Base-by-base conservation (phyloP, 2,329 filamentous ascomycete species). In the Microcera coccophila region DNA sequence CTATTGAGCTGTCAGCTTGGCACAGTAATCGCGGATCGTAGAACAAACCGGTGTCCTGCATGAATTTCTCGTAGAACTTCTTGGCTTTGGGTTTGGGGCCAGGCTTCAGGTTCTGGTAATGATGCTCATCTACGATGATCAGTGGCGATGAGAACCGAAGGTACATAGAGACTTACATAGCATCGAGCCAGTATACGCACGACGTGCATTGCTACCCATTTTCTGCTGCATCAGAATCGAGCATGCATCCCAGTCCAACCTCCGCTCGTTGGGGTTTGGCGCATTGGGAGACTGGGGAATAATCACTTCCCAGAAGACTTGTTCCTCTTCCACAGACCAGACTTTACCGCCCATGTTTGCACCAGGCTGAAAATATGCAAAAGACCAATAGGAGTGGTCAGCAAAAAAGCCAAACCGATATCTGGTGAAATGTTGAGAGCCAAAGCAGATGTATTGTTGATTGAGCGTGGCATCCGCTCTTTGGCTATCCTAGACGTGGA, bases 341-440 rank as follows among this genome's bases (percentile, higher is more conserved):
- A 69, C 60, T 47, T 70, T 76, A 18, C 74, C 75, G 4, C 70
- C 73, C 74, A 79, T 76, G 18, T 19, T 66, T n/a, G n/a, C n/a
- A n/a, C n/a, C n/a, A n/a, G n/a, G n/a, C n/a, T n/a, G n/a, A n/a
- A n/a, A n/a, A n/a, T n/a, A n/a, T n/a, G n/a, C n/a, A n/a, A n/a
- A n/a, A n/a, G n/a, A n/a, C n/a, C n/a, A n/a, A n/a, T n/a, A n/a
- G n/a, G n/a, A n/a, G n/a, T n/a, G n/a, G n/a, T n/a, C n/a, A n/a
- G n/a, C n/a, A n/a, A n/a, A n/a, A n/a, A n/a, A n/a, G n/a, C n/a
- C n/a, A n/a, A n/a, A n/a, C n/a, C n/a, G n/a, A n/a, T n/a, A n/a
- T n/a, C n/a, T n/a, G n/a, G n/a, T n/a, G n/a, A n/a, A n/a, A n/a
- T n/a, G n/a, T n/a, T n/a, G n/a, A n/a, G n/a, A n/a, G n/a, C n/a